A percentile compares a stretch with the other conserved stretches of the same genome.
phyloP scores from a whole-genome alignment of 1,139 yeast genomes.

The Taphrina populina region DNA sequence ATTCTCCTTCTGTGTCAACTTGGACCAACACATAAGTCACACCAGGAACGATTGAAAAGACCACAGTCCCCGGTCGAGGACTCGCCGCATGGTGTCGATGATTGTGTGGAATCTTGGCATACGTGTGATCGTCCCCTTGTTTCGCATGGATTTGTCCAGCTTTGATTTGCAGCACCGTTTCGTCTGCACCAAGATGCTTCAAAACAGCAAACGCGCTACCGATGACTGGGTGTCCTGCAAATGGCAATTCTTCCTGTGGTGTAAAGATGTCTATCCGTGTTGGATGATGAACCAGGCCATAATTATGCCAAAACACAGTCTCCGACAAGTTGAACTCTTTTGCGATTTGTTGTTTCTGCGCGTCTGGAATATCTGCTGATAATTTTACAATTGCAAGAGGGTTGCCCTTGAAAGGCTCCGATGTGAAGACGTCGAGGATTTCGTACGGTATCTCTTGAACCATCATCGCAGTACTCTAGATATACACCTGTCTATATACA shows the following conservation, averaged over 20 bases:
- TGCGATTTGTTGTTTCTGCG: constrained; percentile 18
- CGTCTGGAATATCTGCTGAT: constrained; percentile 4
- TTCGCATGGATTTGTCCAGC: constrained; percentile 1
- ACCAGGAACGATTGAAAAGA: constrained; percentile 23
- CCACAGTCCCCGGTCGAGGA: background rate
- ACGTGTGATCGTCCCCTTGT: background rate
- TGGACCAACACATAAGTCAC: constrained; percentile 28
- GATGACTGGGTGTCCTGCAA: constrained; percentile 31
- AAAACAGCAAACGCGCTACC: constrained; percentile 15
- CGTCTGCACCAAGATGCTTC: background rate
- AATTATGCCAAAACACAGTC: constrained; percentile 19
- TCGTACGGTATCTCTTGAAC: background rate
- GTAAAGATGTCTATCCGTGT: constrained; percentile 25
- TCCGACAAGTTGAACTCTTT: constrained; percentile 29
- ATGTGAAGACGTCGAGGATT: constrained; percentile 22
- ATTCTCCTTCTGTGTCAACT: background rate
- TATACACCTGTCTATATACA: no score
- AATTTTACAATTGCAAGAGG: constrained; percentile 23
- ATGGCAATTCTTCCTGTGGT: constrained; percentile 16
- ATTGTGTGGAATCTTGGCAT: constrained; percentile 14
- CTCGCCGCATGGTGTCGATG: constrained; percentile 1
- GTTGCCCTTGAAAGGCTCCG: constrained; percentile 6
- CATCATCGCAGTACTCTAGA: no score
- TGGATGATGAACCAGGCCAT: background rate
- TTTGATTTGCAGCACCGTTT: background rate